These are phyloP conservation scores for Neurospora tetraspora DNA, from an alignment of 495 filamentous ascomycete genomes.

Conservation along the genomic window DNA sequence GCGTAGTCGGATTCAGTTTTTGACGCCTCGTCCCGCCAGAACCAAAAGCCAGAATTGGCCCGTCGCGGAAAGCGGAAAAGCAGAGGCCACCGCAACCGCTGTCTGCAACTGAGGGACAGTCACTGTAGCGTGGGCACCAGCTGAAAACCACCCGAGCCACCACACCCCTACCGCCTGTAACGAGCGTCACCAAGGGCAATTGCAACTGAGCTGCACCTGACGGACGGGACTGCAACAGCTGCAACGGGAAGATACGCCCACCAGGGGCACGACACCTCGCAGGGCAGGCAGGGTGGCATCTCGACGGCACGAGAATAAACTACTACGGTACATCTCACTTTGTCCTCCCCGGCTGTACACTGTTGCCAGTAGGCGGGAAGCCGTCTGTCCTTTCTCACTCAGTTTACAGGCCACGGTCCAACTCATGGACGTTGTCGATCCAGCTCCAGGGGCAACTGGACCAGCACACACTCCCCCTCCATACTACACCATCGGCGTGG, in stretches of 20 bases:
- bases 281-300: not conserved
- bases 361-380: not conserved
- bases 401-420: not conserved
- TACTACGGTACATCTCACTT: not conserved
- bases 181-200: not conserved
- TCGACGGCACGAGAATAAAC: not conserved
- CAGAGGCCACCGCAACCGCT: conserved; percentile 13
- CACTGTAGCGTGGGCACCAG: not conserved
- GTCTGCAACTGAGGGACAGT: too few species aligned
- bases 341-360: not conserved
- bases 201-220: not conserved
- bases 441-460: not conserved
- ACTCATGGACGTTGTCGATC: not conserved
- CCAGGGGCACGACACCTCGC: not conserved
- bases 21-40: conserved; percentile 13
- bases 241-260: not conserved
- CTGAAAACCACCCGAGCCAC: not conserved
- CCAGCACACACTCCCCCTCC: not conserved
- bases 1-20: conserved; percentile 18
- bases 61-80: conserved; percentile 13
- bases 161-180: not conserved
- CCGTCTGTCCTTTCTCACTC: not conserved
- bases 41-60: conserved; percentile 15
- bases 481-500: not conserved
- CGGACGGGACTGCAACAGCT: not conserved